Evolutionary conservation across 2,329 filamentous ascomycete species (phyloP), one percentile per base, ranked within the genome.

Genomic region (Leptographium lundbergii): DNA sequence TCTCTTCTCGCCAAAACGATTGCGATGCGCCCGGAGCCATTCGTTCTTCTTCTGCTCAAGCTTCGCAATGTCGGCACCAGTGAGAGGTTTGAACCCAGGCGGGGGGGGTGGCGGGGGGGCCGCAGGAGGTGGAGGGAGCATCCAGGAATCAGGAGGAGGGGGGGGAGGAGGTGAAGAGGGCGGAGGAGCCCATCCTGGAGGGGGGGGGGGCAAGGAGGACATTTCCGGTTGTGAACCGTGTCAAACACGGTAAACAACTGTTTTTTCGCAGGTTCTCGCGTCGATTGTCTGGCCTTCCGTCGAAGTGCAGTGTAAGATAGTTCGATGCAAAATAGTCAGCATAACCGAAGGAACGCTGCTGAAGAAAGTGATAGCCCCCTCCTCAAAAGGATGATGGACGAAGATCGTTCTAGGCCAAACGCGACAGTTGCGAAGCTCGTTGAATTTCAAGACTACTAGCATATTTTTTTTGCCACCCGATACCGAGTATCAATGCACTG

Each of bases 11-110:
- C 91, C 91, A 64, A 97, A 99, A 58, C 94, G 85, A 71, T 91
- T 94, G 66, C 91, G 85, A 75, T 95, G 94, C 65, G 81, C 84
- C 62, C 91, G 87, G 67, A 97, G 79, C 95, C 95, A 99, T 85
- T 96, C 91, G 72, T 91, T 95, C 81, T 97, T 99, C 81, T 97
- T 99, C 74, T 96, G 89, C 60, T 91, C 89, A 69, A 96, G 95
- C 76, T 99, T 99, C 57, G 91, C 91, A 68, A 89, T 81, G 65
- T 91, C 89, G 52, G 91, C 86, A 69, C 97, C 87, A 65, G 85
- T 81, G 27, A 86, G 82, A 51, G 91, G 90, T 63, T 85, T 85
- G 72, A 91, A 95, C 48, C 90, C 90, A 29, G 91, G 91, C 27
- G 91, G 91, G 57, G 91, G 90, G 63, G 91, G 91, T 57, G 88